phyloP scores from a whole-genome alignment of 2,329 filamentous ascomycete genomes.

The Immersiporthe knoxdaviesiana region DNA sequence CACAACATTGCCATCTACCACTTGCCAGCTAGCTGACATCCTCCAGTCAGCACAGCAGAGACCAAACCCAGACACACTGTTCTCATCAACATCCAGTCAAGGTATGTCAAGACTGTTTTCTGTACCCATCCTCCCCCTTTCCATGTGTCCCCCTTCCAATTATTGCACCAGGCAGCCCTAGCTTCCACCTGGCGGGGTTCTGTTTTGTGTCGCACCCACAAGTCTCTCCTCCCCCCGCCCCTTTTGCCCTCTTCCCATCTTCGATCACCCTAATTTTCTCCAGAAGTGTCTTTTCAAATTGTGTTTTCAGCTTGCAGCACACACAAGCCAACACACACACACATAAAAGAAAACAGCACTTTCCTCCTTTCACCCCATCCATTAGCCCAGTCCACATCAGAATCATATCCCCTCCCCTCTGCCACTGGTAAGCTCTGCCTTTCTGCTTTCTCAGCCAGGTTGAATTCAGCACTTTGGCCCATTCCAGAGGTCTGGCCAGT shows the following conservation, averaged over 20 bases:
- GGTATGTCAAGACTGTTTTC: background rate
- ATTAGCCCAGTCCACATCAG: background rate
- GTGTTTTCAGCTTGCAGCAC: background rate
- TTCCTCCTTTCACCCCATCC: background rate
- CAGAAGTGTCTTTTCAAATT: background rate
- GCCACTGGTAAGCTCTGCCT: background rate
- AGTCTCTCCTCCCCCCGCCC: background rate
- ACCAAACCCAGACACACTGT: background rate
- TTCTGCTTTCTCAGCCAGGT: background rate
- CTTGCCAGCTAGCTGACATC: background rate
- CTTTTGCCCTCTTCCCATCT: background rate
- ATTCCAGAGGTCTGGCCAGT: background rate
- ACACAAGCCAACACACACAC: background rate
- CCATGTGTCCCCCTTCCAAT: background rate
- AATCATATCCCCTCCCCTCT: background rate
- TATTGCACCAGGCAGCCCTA: background rate
- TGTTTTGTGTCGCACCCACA: background rate
- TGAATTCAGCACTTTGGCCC: background rate
- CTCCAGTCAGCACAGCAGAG: background rate
- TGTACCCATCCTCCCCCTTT: background rate
- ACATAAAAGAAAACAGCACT: background rate
- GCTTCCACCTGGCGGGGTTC: background rate
- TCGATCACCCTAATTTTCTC: background rate
- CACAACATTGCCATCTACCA: background rate
- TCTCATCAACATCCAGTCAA: background rate